Evolutionary conservation across 129 eudicot genomes (phyloP).

Genomic region (Arctium minus): DNA sequence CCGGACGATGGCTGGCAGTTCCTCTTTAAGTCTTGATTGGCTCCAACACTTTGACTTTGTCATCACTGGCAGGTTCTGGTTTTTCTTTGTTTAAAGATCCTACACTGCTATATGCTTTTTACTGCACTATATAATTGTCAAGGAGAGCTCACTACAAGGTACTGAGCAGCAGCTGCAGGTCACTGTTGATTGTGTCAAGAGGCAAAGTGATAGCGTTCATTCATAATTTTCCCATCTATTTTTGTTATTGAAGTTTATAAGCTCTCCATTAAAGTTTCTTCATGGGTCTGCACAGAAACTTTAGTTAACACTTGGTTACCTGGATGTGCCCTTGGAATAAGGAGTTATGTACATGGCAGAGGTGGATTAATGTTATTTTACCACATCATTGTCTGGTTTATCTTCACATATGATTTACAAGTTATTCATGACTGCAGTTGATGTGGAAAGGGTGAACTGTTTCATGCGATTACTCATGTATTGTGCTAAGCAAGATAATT

Average conservation of each 20-base stretch:
- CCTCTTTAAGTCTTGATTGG: constrained; percentile 72
- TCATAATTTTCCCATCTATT: not conserved
- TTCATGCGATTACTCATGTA: not conserved
- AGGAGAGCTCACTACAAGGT: not conserved
- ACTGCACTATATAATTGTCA: not conserved
- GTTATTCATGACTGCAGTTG: not conserved
- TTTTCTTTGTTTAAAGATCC: constrained; percentile 15
- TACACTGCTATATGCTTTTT: constrained; percentile 2
- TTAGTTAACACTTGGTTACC: not conserved
- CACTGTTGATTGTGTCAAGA: not conserved
- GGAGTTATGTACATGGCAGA: no score
- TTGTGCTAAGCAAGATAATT: not conserved
- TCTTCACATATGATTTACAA: not conserved
- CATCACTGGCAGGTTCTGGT: constrained; percentile 88
- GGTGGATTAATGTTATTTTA: no score
- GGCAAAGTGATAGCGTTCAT: not conserved
- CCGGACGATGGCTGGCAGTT: constrained; percentile 19
- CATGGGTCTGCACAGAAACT: not conserved
- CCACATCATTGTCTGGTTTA: not conserved
- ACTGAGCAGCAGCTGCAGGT: not conserved
- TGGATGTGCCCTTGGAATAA: not conserved
- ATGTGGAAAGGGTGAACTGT: not conserved
- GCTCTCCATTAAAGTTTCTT: not conserved
- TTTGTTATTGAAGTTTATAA: not conserved
- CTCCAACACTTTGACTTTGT: constrained; percentile 86